Conservation (phyloP, 352 stramenopile species). For the Globisporangium spinosum region DNA sequence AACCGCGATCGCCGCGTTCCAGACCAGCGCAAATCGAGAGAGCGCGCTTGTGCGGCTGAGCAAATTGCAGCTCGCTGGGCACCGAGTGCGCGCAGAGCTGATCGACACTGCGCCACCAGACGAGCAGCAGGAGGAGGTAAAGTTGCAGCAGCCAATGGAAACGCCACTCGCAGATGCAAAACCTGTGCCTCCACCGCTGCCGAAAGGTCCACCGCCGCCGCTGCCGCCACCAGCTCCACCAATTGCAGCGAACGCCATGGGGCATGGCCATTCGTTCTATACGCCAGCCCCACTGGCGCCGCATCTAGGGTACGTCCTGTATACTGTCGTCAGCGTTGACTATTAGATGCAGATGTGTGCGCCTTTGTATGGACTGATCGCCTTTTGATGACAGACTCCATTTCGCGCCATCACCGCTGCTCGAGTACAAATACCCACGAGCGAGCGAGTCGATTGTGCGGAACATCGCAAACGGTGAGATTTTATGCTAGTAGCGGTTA, state of each 20-base stretch:
- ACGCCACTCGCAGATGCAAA: constrained; percentile 12
- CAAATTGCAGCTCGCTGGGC: constrained; percentile 51
- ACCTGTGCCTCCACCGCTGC: constrained; percentile 21
- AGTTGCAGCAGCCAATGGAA: neutral
- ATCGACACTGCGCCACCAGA: constrained; percentile 11
- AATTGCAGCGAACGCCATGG: neutral
- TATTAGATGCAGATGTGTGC: neutral
- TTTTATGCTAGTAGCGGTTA: neutral
- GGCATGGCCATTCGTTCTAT: constrained; percentile 12
- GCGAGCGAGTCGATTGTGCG: constrained; percentile 68
- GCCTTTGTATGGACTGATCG: neutral
- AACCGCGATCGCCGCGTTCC: constrained; percentile 50
- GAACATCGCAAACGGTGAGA: constrained; percentile 86
- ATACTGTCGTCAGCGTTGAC: neutral
- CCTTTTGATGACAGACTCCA: constrained; percentile 47
- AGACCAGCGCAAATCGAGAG: constrained; percentile 23
- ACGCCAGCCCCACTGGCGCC: constrained; percentile 52
- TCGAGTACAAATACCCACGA: constrained; percentile 88
- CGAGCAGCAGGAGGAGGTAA: neutral
- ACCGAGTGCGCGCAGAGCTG: constrained; percentile 35
- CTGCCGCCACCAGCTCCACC: constrained; percentile 17
- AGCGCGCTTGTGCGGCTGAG: constrained; percentile 43
- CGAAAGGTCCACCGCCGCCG: constrained; percentile 30
- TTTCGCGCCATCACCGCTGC: constrained; percentile 74
- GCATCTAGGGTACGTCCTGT: constrained; percentile 56